These are phyloP conservation scores for Boletellus ananiceps DNA, from an alignment of 768 basidiomycete species.

Conservation along the genomic window DNA sequence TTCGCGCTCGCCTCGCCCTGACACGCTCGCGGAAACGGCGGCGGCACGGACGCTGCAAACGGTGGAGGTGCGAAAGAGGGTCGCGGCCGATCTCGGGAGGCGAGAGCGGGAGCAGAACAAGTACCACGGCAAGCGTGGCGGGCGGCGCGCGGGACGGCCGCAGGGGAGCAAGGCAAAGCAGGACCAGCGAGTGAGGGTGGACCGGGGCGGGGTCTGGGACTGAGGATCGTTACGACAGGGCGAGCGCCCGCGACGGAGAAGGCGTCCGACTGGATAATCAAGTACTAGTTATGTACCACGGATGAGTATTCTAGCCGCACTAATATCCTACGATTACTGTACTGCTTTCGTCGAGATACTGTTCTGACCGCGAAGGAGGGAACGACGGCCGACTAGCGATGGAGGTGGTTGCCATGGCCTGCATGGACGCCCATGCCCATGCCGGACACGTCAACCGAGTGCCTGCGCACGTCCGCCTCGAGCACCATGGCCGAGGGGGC, in stretches of 20 bases:
- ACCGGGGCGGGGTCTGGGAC: slow-evolving; percentile 63
- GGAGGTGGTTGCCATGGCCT: slow-evolving; percentile 2
- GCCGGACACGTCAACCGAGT: slow-evolving; percentile 30
- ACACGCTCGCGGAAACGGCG: slow-evolving; percentile 39
- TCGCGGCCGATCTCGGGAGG: slow-evolving; percentile 58
- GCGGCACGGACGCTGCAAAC: slow-evolving; percentile 36
- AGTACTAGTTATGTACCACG: slow-evolving; percentile 5
- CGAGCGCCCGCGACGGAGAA: not conserved
- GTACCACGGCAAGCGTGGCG: slow-evolving; percentile 71
- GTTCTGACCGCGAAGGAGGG: too few species aligned
- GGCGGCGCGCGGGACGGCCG: slow-evolving; percentile 53
- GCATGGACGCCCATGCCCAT: slow-evolving; percentile 29
- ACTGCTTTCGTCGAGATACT: not conserved
- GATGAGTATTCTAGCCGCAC: slow-evolving; percentile 3
- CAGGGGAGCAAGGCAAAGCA: slow-evolving; percentile 86
- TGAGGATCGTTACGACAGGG: slow-evolving; percentile 28
- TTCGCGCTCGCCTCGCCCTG: slow-evolving; percentile 44
- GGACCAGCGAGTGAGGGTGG: slow-evolving; percentile 60
- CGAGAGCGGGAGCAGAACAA: slow-evolving; percentile 65
- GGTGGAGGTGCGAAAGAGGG: slow-evolving; percentile 50
- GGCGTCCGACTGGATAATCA: too few species aligned
- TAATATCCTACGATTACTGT: slow-evolving; percentile 20
- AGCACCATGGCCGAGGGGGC: slow-evolving; percentile 27
- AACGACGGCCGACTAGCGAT: slow-evolving; percentile 1
- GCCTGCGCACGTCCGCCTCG: slow-evolving; percentile 32